Base-by-base conservation (phyloP, 2,329 filamentous ascomycete species). In the Westerdykella aurantiaca region DNA sequence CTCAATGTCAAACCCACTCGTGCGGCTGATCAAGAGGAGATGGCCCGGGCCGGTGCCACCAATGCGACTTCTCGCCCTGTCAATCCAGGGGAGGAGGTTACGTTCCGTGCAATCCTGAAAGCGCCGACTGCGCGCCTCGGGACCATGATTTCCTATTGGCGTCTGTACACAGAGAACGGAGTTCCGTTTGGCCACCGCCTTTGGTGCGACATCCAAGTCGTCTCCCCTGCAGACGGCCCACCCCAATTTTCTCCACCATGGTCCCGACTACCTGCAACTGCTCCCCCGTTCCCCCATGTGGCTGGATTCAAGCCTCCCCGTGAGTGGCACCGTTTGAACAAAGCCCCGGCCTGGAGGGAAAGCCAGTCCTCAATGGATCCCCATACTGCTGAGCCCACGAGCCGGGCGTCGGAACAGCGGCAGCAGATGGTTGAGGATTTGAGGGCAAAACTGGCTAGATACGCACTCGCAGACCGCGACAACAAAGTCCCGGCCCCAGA, bases 121-220 rank as follows among this genome's bases (percentile, higher is more conserved):
- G 87, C 88, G 14, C 89, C 91, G 13, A 10, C 18, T 21, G 69
- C 74, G 41, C 85, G 86, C 39, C 71, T 81, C 43, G 90, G 91
- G 43, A 86, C 85, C 67, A 77, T 83, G 47, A 93, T 95, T 60
- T 97, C 93, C 1, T 96, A 96, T 77, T 98, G 93, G 93, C 89
- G 91, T 50, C 74, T 98, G 53, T 94, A 90, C 56, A 82, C 87
- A 46, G 77, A 82, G 6, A 82, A 88, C 45, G 90, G 90, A 18
- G 74, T 78, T 51, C 85, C 88, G 52, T 96, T 97, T 53, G 93
- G 93, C 33, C 87, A 96, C 72, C 86, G 89, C 60, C 76, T 98
- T 38, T 98, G 91, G 91, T 96, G 91, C 63, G 89, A 97, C 53
- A 81, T 98, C 50, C 79, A 81, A 40, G 88, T 96, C 45, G 53